Percentiles rank a stretch among this genome's conserved stretches.
Conservation (phyloP, 1,284 basidiomycete species). For the Sporisorium iseilematis-ciliati region DNA sequence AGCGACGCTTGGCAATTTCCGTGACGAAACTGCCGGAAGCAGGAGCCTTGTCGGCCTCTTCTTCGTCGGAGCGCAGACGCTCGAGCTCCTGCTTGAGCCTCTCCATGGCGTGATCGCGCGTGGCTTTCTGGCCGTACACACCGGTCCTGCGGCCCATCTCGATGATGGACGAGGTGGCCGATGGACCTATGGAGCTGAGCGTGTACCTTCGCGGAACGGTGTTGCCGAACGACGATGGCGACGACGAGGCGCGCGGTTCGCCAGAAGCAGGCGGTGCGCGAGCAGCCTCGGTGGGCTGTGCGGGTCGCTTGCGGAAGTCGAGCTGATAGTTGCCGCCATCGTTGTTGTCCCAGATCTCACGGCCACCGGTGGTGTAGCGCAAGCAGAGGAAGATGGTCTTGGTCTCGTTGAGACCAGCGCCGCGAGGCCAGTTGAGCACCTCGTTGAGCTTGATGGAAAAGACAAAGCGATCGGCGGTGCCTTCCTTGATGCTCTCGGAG, state of each 20-base stretch:
- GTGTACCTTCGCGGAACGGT: constrained; percentile 47
- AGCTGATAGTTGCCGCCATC: constrained; percentile 82
- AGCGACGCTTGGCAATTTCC: constrained; percentile 51
- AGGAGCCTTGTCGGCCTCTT: constrained; percentile 67
- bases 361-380: constrained; percentile 80
- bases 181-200: constrained; percentile 36
- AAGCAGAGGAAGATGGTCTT: constrained; percentile 87
- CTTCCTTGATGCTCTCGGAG: constrained; percentile 75
- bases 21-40: constrained; percentile 35
- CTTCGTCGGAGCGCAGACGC: constrained; percentile 71
- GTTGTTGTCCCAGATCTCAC: constrained; percentile 93
- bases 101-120: constrained; percentile 64
- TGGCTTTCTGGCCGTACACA: constrained; percentile 66
- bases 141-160: constrained; percentile 57
- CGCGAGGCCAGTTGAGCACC: constrained; percentile 65
- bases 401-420: constrained; percentile 77
- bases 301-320: constrained; percentile 69
- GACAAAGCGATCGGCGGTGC: constrained; percentile 75
- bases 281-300: constrained; percentile 29
- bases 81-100: constrained; percentile 73
- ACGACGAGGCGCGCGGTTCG: constrained; percentile 22
- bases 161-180: constrained; percentile 49
- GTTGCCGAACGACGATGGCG: constrained; percentile 29
- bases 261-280: constrained; percentile 30
- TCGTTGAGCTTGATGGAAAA: constrained; percentile 74